These are phyloP conservation scores for Halophytophthora polymorphica DNA, from an alignment of 352 stramenopile genomes.

Conservation along the genomic window DNA sequence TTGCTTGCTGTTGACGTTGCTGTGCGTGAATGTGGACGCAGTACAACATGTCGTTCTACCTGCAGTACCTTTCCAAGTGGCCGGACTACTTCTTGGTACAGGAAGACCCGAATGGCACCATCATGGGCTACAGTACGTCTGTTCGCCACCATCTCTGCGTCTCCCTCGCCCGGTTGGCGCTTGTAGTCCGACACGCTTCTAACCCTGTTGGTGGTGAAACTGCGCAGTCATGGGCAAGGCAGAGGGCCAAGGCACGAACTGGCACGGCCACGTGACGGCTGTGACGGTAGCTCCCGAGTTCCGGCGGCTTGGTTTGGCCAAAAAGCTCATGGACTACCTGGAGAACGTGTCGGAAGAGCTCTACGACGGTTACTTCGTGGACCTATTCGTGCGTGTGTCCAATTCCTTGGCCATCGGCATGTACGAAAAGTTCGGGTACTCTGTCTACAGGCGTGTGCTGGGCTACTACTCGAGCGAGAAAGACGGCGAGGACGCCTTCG, in stretches of 20 bases:
- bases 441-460: constrained; percentile 88
- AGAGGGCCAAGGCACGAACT: constrained; percentile 93
- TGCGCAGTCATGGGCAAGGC: constrained; percentile 93
- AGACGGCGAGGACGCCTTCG: constrained; percentile 86
- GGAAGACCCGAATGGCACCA: constrained; percentile 88
- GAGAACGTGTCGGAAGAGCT: constrained; percentile 82
- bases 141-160: constrained; percentile 4
- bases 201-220: constrained; percentile 9
- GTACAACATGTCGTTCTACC: constrained; percentile 98
- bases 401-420: constrained; percentile 93
- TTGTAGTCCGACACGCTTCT: not conserved
- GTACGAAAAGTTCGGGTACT: constrained; percentile 93
- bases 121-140: constrained; percentile 96
- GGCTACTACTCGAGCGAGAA: constrained; percentile 90
- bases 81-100: constrained; percentile 96
- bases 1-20: constrained; percentile 2
- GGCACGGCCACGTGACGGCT: constrained; percentile 97
- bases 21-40: too few relatives aligned
- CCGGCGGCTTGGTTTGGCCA: constrained; percentile 88
- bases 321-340: constrained; percentile 94
- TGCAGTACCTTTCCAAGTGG: constrained; percentile 96
- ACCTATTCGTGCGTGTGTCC: constrained; percentile 97
- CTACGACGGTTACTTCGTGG: constrained; percentile 97
- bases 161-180: too few relatives aligned
- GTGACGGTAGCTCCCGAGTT: constrained; percentile 97